Evolutionary conservation across 495 filamentous ascomycete species (phyloP).

Genomic region (Jackrogersella multiformis): DNA sequence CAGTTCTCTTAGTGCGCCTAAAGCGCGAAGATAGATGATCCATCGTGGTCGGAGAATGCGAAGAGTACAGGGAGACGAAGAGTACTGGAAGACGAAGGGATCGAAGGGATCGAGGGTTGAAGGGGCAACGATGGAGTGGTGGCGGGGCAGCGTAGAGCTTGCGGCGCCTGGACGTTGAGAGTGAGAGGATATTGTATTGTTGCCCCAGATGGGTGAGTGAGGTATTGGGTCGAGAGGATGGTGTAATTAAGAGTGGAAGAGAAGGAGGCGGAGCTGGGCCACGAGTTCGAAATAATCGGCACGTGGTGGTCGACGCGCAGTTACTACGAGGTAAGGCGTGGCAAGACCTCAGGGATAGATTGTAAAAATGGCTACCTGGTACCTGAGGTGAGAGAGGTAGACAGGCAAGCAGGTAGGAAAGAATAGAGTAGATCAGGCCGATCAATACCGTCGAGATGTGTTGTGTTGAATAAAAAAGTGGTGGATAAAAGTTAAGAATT

Average conservation of each 20-base stretch:
- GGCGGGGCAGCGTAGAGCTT: not conserved
- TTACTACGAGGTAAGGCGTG: slow-evolving; percentile 4
- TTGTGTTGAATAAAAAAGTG: too few relatives aligned
- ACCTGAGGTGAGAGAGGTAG: not conserved
- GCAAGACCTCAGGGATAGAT: too few relatives aligned
- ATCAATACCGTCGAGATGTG: too few relatives aligned
- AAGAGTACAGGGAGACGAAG: not conserved
- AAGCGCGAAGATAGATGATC: slow-evolving; percentile 44
- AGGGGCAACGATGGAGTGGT: not conserved
- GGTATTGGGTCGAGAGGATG: not conserved
- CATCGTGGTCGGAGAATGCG: slow-evolving; percentile 24
- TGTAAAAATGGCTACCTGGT: too few relatives aligned
- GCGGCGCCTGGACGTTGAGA: not conserved
- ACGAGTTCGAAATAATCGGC: slow-evolving; percentile 24
- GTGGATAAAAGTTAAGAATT: too few relatives aligned
- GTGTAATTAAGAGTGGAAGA: not conserved
- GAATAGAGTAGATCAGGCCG: not conserved
- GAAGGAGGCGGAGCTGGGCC: slow-evolving; percentile 5
- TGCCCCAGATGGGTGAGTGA: not conserved
- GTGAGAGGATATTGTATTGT: not conserved
- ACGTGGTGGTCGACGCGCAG: slow-evolving; percentile 22
- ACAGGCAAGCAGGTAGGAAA: too few relatives aligned
- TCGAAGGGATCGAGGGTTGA: not conserved
- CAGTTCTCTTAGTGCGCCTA: slow-evolving; percentile 33
- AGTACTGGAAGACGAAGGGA: not conserved